Percentiles rank a stretch among this genome's conserved stretches.
phyloP scores from a whole-genome alignment of 805 yeast genomes.

The Wickerhamomyces rabaulensis region DNA sequence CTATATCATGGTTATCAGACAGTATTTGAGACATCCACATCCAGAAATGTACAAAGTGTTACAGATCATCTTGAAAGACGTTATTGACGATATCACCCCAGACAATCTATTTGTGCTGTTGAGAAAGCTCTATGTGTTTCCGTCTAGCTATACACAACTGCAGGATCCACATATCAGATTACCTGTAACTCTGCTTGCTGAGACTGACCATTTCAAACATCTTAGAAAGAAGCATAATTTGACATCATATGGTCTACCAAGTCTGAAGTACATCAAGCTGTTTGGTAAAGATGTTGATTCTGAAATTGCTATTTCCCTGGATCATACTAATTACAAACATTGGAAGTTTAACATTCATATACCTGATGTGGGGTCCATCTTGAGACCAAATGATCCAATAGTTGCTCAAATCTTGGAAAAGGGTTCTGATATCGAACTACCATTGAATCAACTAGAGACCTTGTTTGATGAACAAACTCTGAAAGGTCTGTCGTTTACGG shows the following conservation, averaged over 20 bases:
- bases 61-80: background rate
- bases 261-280: background rate
- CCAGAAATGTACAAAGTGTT: background rate
- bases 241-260: constrained; percentile 8
- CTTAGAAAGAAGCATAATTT: background rate
- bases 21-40: constrained; percentile 1
- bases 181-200: background rate
- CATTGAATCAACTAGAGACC: background rate
- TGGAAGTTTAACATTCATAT: constrained; percentile 9
- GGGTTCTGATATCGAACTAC: constrained; percentile 1
- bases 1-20: constrained; percentile 1
- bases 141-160: background rate
- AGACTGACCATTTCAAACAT: constrained; percentile 1
- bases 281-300: constrained; percentile 1
- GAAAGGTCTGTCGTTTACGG: background rate
- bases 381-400: background rate
- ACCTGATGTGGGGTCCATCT: constrained; percentile 8
- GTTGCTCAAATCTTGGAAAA: background rate
- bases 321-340: background rate
- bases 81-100: background rate
- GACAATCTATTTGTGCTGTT: background rate
- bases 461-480: constrained; percentile 1
- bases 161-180: background rate
- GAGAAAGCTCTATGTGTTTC: background rate
- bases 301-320: constrained; percentile 9